Evolutionary conservation across 768 basidiomycete genomes (phyloP), one percentile per base, ranked within the genome.

Genomic region (Chalciporus sphaerocephalus): DNA sequence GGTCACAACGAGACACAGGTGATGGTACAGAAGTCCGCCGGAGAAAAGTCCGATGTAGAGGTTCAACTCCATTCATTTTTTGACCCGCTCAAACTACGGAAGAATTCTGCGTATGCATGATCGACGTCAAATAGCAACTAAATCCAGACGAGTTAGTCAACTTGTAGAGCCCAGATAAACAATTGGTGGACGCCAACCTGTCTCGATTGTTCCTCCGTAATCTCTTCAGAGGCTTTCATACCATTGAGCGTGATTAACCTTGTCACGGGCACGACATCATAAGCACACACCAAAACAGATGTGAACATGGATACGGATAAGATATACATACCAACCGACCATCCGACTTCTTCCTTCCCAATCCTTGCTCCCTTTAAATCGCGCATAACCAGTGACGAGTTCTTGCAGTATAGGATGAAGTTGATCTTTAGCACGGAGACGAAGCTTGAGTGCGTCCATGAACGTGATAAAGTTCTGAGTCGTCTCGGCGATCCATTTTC

Each of bases 381-480:
- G 76, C 5, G 93, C 89, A 61, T 93, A 97, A 6, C 90, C 85
- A 2, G 87, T 89, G 54, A 97, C 92, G n/a, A 99, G 80, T 54
- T 95, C 96, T 53, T 95, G 92, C 35, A 98, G 64, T 49, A 96
- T 81, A 0, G 94, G 93, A 63, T 98, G 94, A 2, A 99, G 74
- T 57, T 96, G 92, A 58, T 98, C 96, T 63, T 97, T 99, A 3
- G 96, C 95, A n/a, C 92, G 80, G 56, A 97, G 70, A 9, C 87
- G 83, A 40, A 98, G 74, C 60, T 93, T 94, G 21, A 98, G 74
- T 1, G 93, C 95, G 56, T 99, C 96, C 91, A 98, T 96, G 54
- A 98, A 94, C 0, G 95, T 98, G 54, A 99, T 98, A 52, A 98
- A 99, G 63, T 84, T 87, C 92, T 95, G 91, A 0, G 95, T 98